Percentiles rank a stretch among this genome's conserved stretches.
These are phyloP conservation scores for Fusarium aywerte DNA, from an alignment of 2,329 filamentous ascomycete genomes.

Conservation along the genomic window DNA sequence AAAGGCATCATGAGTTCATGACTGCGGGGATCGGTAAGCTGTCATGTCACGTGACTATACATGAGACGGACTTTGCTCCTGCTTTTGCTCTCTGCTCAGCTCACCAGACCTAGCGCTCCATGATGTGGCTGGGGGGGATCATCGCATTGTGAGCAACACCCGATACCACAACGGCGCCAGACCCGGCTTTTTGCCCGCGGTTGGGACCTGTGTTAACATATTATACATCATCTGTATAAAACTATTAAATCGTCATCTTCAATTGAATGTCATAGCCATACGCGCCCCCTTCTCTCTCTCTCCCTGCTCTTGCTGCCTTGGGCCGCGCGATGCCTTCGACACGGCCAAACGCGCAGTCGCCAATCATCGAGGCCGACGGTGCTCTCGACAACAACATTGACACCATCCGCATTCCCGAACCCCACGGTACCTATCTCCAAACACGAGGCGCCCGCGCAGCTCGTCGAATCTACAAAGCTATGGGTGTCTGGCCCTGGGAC, in stretches of 20 bases:
- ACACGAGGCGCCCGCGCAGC: constrained; percentile 45
- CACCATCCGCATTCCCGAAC: constrained; percentile 44
- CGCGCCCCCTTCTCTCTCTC: not conserved
- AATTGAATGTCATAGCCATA: constrained; percentile 27
- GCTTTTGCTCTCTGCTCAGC: not conserved
- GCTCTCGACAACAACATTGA: constrained; percentile 40
- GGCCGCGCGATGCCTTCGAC: constrained; percentile 41
- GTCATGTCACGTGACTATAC: constrained; percentile 41
- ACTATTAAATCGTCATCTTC: not conserved
- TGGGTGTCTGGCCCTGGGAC: constrained; percentile 47
- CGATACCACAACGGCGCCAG: constrained; percentile 29
- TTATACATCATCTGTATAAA: not conserved
- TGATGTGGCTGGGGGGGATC: constrained; percentile 43
- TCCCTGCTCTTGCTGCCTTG: constrained; percentile 2
- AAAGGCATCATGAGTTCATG: constrained; percentile 46
- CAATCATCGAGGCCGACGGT: constrained; percentile 37
- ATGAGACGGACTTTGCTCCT: constrained; percentile 32
- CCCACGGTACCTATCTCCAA: constrained; percentile 42
- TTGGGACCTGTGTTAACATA: constrained; percentile 27
- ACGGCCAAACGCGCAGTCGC: constrained; percentile 38
- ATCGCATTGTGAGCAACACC: constrained; percentile 27
- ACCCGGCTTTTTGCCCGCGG: constrained; percentile 41
- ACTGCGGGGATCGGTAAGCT: constrained; percentile 41
- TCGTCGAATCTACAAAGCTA: constrained; percentile 43
- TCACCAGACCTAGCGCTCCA: constrained; percentile 37